Percentiles rank a stretch among this genome's conserved stretches.
phyloP scores from a whole-genome alignment of 2,329 filamentous ascomycete genomes.

The Fusarium incarnatum region DNA sequence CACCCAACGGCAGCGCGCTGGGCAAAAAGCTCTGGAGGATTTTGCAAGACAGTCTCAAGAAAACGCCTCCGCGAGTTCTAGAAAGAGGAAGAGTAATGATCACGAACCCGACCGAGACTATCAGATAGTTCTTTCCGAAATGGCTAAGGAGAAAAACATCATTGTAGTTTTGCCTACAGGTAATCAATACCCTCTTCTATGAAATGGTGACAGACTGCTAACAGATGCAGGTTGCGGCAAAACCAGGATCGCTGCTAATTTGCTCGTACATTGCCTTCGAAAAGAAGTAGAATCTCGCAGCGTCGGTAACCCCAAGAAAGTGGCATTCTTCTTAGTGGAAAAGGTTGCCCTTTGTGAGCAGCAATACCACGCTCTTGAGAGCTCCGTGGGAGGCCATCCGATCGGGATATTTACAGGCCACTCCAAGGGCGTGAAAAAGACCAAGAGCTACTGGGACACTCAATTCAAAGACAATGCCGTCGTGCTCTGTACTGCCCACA shows the following conservation, averaged over 20 bases:
- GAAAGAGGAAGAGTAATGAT: constrained; percentile 36
- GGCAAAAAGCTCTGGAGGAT: constrained; percentile 63
- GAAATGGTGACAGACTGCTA: neutral
- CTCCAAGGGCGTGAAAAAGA: constrained; percentile 61
- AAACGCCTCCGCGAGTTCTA: constrained; percentile 50
- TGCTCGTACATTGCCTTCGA: constrained; percentile 81
- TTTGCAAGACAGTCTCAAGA: constrained; percentile 54
- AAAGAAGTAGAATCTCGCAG: constrained; percentile 79
- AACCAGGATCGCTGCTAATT: constrained; percentile 91
- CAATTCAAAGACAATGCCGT: constrained; percentile 76
- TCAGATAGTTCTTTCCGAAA: constrained; percentile 90
- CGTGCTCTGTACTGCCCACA: constrained; percentile 91
- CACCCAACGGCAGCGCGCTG: constrained; percentile 61
- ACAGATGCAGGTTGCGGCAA: constrained; percentile 81
- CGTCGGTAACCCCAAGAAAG: constrained; percentile 68
- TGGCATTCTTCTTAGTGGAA: constrained; percentile 90
- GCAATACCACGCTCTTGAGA: constrained; percentile 83
- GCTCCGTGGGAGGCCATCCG: constrained; percentile 78
- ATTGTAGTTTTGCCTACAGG: constrained; percentile 96
- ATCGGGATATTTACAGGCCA: constrained; percentile 81
- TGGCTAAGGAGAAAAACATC: constrained; percentile 84
- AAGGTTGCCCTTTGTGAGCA: constrained; percentile 92
- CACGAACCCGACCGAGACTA: constrained; percentile 71
- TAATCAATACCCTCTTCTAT: constrained; percentile 47
- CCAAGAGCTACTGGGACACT: constrained; percentile 62